Conservation (phyloP, 2,329 filamentous ascomycete genomes). For the Pseudocercospora fijiensis region DNA sequence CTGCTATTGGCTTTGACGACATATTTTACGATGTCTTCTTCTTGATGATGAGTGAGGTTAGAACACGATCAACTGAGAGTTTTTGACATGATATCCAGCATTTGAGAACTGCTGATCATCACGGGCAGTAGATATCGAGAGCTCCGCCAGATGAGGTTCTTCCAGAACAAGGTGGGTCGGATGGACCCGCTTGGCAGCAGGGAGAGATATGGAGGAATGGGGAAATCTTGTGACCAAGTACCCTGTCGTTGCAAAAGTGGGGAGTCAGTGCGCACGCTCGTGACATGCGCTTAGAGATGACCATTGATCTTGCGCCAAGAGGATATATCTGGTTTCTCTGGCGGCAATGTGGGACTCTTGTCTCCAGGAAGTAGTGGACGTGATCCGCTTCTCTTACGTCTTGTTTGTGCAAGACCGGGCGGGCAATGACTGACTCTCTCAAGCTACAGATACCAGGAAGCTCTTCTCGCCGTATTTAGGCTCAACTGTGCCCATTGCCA, state of each 20-base stretch:
- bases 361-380: too few species aligned
- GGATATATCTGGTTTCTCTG: too few species aligned
- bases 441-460: not conserved
- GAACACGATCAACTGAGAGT: not conserved
- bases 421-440: not conserved
- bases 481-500: not conserved
- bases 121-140: not conserved
- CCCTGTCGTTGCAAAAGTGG: conserved; percentile 50
- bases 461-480: not conserved
- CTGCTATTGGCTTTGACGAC: not conserved
- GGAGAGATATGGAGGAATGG: not conserved
- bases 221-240: conserved; percentile 67
- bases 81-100: not conserved
- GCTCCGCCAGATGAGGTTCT: not conserved
- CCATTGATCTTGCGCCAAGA: too few species aligned
- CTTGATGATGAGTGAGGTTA: not conserved
- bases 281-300: not conserved
- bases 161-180: not conserved
- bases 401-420: too few species aligned
- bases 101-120: not conserved
- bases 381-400: too few species aligned
- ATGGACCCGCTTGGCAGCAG: not conserved
- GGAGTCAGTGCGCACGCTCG: not conserved
- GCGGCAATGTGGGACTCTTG: too few species aligned
- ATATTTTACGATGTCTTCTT: not conserved